Evolutionary conservation across 1,284 basidiomycete species (phyloP).

Genomic region (Ceratobasidium sp.): DNA sequence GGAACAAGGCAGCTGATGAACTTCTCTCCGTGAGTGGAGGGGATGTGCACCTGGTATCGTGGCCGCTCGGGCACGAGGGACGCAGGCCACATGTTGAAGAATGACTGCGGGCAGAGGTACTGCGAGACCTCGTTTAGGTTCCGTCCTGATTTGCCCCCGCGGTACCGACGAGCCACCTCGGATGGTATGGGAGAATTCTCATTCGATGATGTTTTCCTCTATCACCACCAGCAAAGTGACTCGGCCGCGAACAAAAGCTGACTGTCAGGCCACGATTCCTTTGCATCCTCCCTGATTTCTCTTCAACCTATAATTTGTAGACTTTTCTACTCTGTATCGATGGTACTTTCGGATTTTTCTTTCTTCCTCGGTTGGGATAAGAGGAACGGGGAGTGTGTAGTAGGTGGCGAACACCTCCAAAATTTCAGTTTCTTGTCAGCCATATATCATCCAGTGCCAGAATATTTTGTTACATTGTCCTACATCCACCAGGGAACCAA

Average conservation of each 20-base stretch:
- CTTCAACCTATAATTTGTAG: neutral
- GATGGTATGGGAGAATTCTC: slow-evolving; percentile 41
- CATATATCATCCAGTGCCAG: no score
- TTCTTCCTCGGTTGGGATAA: neutral
- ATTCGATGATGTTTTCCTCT: slow-evolving; percentile 43
- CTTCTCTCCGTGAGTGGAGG: neutral
- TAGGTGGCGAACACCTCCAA: neutral
- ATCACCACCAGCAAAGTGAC: slow-evolving; percentile 12
- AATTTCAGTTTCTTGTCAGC: no score
- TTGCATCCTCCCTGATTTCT: neutral
- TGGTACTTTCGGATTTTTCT: neutral
- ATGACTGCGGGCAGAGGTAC: slow-evolving; percentile 39
- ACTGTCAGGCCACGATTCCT: neutral
- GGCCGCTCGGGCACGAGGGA: slow-evolving; percentile 41
- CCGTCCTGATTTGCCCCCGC: slow-evolving; percentile 27
- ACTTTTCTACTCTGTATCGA: neutral
- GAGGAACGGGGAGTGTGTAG: neutral
- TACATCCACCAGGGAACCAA: no score
- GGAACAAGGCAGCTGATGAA: neutral
- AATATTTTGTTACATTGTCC: neutral
- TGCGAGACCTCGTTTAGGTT: slow-evolving; percentile 26
- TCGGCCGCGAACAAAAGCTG: neutral
- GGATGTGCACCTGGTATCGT: slow-evolving; percentile 42
- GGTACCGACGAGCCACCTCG: slow-evolving; percentile 22
- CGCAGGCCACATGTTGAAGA: slow-evolving; percentile 37